Percentiles rank a stretch among this genome's conserved stretches.
Conservation (phyloP, 768 basidiomycete genomes). For the Collybia nuda region DNA sequence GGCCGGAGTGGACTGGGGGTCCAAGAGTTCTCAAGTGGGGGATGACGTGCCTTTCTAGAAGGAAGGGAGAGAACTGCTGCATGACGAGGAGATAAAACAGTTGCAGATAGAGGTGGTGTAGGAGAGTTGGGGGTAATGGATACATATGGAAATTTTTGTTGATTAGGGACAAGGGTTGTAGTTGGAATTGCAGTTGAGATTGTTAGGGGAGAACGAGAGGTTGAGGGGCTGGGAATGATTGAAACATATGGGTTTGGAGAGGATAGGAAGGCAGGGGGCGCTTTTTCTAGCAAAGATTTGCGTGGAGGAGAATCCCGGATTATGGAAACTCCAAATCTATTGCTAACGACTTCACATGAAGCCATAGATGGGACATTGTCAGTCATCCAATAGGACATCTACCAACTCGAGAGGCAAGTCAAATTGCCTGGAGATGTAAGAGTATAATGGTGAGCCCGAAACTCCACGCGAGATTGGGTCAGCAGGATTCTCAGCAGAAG, state of each 20-base stretch:
- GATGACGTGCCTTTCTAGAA: background rate
- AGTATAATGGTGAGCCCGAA: background rate
- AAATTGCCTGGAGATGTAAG: background rate
- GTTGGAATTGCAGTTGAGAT: too few relatives aligned
- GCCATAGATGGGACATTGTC: background rate
- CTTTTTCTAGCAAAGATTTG: background rate
- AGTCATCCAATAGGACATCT: background rate
- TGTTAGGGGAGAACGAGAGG: too few relatives aligned
- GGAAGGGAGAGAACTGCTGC: background rate
- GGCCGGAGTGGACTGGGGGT: background rate
- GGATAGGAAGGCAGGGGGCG: background rate
- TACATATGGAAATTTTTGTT: too few relatives aligned
- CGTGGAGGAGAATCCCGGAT: background rate
- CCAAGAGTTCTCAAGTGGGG: background rate
- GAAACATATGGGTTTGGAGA: too few relatives aligned
- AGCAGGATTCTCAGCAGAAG: conserved; percentile 19
- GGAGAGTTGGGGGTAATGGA: background rate
- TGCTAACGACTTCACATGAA: background rate
- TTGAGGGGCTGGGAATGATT: too few relatives aligned
- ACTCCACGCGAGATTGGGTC: conserved; percentile 16
- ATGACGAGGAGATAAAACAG: background rate
- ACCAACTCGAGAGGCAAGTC: background rate
- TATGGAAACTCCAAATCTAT: background rate
- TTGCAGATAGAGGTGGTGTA: background rate
- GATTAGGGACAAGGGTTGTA: too few relatives aligned